Evolutionary conservation across 2,329 filamentous ascomycete species (phyloP).

Genomic region (Orbilia brochopaga): DNA sequence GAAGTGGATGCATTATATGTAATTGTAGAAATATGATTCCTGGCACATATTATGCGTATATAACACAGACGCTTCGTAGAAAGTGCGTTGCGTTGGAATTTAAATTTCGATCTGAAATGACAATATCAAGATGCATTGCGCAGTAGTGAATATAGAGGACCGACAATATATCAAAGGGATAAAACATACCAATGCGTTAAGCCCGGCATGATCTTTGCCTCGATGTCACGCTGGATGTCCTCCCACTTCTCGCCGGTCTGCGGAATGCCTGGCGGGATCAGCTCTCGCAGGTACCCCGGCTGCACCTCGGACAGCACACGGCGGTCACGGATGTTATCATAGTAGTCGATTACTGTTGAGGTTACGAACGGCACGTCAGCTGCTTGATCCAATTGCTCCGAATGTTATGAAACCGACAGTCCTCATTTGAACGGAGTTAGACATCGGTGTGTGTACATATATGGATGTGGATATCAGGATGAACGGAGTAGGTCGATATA

Average conservation of each 20-base stretch:
- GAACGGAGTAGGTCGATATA: background rate
- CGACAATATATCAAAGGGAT: too few relatives aligned
- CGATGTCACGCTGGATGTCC: constrained; percentile 81
- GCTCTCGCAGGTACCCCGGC: constrained; percentile 82
- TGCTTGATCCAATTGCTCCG: background rate
- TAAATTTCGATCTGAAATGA: constrained; percentile 5
- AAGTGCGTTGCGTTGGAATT: constrained; percentile 20
- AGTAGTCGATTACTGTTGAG: constrained; percentile 78
- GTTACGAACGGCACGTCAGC: background rate
- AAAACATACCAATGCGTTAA: constrained; percentile 77
- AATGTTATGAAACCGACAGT: too few relatives aligned
- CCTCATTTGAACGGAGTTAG: too few relatives aligned
- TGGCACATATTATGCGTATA: background rate
- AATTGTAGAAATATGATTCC: too few relatives aligned
- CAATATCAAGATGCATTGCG: too few relatives aligned
- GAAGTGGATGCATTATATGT: too few relatives aligned
- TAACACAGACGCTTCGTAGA: background rate
- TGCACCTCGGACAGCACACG: constrained; percentile 77
- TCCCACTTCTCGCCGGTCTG: constrained; percentile 74
- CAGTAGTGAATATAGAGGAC: too few relatives aligned
- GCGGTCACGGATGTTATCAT: constrained; percentile 72
- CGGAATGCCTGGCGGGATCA: constrained; percentile 73
- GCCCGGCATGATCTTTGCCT: constrained; percentile 84
- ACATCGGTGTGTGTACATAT: too few relatives aligned
- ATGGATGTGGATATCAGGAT: background rate